Evolutionary conservation across 2,329 filamentous ascomycete species (phyloP).

Genomic region (Nemania serpens): DNA sequence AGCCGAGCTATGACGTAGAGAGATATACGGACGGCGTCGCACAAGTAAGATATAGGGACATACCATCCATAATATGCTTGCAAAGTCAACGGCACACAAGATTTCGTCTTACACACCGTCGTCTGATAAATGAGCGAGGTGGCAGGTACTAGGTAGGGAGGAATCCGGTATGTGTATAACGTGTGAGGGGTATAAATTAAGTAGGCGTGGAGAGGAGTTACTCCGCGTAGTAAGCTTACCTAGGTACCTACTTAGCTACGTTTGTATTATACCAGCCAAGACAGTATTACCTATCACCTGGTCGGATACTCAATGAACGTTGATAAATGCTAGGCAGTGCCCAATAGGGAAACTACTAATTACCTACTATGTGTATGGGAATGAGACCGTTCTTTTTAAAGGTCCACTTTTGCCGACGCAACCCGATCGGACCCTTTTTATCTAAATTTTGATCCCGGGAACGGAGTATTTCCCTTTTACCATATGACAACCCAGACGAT

Average conservation of each 20-base stretch:
- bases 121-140: background rate
- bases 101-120: background rate
- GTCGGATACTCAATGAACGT: too few species aligned
- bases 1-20: too few species aligned
- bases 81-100: background rate
- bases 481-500: too few species aligned
- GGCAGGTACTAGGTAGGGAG: background rate
- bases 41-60: too few species aligned
- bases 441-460: slow-evolving; percentile 1
- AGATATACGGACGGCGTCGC: too few species aligned
- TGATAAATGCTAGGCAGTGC: too few species aligned
- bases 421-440: slow-evolving; percentile 18
- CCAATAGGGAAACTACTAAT: too few species aligned
- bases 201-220: background rate
- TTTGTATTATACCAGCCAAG: too few species aligned
- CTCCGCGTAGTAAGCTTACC: slow-evolving; percentile 9
- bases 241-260: background rate
- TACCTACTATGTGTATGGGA: too few species aligned
- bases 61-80: too few species aligned
- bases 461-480: background rate
- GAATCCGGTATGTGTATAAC: background rate
- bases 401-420: slow-evolving; percentile 19
- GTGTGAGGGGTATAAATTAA: background rate
- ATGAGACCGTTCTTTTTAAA: background rate
- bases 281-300: too few species aligned